Percentiles rank a stretch among this genome's conserved stretches.
phyloP scores from a whole-genome alignment of 768 basidiomycete species.

The Pilatotrama ljubarskyi region DNA sequence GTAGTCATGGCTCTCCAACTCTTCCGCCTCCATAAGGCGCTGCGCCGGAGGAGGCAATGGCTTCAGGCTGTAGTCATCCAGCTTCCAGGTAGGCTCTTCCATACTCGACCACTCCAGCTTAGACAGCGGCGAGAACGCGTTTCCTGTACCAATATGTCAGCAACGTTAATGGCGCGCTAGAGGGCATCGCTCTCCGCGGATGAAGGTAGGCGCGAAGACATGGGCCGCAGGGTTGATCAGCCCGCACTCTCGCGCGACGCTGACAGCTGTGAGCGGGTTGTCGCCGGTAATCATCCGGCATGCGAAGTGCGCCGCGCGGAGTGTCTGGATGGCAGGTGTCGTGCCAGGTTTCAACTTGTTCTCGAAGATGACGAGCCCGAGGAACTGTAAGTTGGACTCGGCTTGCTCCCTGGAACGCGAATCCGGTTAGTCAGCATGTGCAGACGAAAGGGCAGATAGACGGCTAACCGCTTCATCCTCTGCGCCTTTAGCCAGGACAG shows the following conservation, averaged over 20 bases:
- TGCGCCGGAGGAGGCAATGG: conserved; percentile 72
- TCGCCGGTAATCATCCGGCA: conserved; percentile 99
- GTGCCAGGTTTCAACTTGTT: conserved; percentile 96
- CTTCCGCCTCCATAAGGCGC: conserved; percentile 67
- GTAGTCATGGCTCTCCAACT: conserved; percentile 82
- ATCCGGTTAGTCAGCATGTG: too few relatives aligned
- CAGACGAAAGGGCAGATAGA: too few relatives aligned
- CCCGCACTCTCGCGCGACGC: conserved; percentile 92
- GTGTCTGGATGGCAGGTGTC: conserved; percentile 82
- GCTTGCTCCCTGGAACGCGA: conserved; percentile 85
- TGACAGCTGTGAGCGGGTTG: conserved; percentile 94
- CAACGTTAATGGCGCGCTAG: too few relatives aligned
- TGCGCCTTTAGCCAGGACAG: conserved; percentile 98
- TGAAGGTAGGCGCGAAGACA: conserved; percentile 83
- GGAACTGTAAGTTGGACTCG: conserved; percentile 85
- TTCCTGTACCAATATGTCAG: too few relatives aligned
- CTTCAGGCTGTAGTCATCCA: conserved; percentile 88
- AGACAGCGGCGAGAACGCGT: conserved; percentile 50
- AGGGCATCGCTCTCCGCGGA: too few relatives aligned
- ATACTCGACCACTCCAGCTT: conserved; percentile 89
- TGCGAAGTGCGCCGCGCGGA: conserved; percentile 87
- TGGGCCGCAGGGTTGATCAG: conserved; percentile 86
- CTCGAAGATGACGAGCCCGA: conserved; percentile 96
- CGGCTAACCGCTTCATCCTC: conserved; percentile 81
- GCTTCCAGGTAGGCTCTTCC: conserved; percentile 81